These are phyloP conservation scores for Dichotomocladium elegans DNA, from an alignment of 371 early-diverging fungal species.

Conservation along the genomic window DNA sequence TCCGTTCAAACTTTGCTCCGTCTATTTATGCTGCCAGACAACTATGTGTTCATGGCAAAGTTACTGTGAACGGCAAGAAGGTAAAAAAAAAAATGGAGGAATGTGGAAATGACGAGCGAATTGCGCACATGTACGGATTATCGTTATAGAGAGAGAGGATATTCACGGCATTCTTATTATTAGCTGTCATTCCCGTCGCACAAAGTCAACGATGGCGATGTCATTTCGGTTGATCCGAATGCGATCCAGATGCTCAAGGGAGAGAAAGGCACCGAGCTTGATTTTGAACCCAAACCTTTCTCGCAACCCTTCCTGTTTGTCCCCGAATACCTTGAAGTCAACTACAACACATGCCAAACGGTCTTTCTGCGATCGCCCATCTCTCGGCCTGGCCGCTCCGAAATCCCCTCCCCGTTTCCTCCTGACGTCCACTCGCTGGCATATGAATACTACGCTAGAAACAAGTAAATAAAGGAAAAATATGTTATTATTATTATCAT, in stretches of 20 bases:
- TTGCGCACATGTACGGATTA: too few species aligned
- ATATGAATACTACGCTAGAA: slow-evolving; percentile 82
- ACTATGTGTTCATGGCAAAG: slow-evolving; percentile 82
- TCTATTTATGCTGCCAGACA: slow-evolving; percentile 84
- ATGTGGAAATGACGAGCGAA: too few species aligned
- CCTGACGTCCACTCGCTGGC: slow-evolving; percentile 88
- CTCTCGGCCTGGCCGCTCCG: slow-evolving; percentile 80
- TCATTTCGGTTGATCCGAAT: slow-evolving; percentile 79
- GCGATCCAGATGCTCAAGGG: slow-evolving; percentile 72
- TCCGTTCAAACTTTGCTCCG: slow-evolving; percentile 86
- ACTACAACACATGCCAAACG: slow-evolving; percentile 88
- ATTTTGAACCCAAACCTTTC: slow-evolving; percentile 74
- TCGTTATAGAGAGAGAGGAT: neutral
- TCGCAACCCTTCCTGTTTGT: slow-evolving; percentile 95
- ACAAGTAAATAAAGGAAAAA: slow-evolving; percentile 2
- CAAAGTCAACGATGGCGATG: slow-evolving; percentile 84
- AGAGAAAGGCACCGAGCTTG: slow-evolving; percentile 51
- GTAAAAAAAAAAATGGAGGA: slow-evolving; percentile 30
- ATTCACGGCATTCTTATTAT: too few species aligned
- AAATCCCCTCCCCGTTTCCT: slow-evolving; percentile 92
- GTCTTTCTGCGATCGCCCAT: slow-evolving; percentile 88
- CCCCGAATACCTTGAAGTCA: slow-evolving; percentile 95
- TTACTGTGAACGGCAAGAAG: slow-evolving; percentile 87
- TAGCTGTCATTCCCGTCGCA: slow-evolving; percentile 74
- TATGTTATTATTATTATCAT: too few species aligned